phyloP scores from a whole-genome alignment of 75 land plant species.

The Picea sitchensis region DNA sequence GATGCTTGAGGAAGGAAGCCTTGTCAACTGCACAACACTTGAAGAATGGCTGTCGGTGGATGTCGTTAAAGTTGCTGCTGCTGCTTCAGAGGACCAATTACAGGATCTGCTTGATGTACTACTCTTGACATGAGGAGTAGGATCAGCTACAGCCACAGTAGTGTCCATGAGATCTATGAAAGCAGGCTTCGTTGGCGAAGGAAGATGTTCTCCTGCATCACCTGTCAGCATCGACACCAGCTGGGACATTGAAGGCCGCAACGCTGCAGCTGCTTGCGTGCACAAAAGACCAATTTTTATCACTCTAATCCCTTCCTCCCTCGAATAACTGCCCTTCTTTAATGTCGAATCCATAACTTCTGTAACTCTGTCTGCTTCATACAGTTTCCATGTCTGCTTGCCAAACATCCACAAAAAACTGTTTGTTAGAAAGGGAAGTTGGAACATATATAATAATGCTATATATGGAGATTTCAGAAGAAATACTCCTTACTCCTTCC shows the following conservation, averaged over 20 bases:
- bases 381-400: slow-evolving; percentile 13
- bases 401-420: background rate
- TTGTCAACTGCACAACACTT: too few species aligned
- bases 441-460: too few species aligned
- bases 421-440: background rate
- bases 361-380: background rate
- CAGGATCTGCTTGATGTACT: too few species aligned
- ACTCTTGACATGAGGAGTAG: too few species aligned
- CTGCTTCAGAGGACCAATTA: too few species aligned
- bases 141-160: too few species aligned
- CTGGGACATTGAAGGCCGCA: slow-evolving; percentile 20
- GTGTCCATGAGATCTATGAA: background rate
- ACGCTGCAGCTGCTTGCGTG: slow-evolving; percentile 14
- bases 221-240: slow-evolving; percentile 22
- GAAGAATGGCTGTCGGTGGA: too few species aligned
- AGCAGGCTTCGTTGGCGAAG: background rate
- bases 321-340: background rate
- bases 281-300: slow-evolving; percentile 11
- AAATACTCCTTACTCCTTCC: background rate
- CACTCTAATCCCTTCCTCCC: slow-evolving; percentile 1
- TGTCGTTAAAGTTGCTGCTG: too few species aligned
- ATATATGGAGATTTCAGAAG: background rate
- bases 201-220: background rate
- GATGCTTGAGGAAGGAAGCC: too few species aligned
- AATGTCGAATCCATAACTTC: slow-evolving; percentile 9